phyloP scores from a whole-genome alignment of 75 land plant genomes.

The Isoetes taiwanensis region DNA sequence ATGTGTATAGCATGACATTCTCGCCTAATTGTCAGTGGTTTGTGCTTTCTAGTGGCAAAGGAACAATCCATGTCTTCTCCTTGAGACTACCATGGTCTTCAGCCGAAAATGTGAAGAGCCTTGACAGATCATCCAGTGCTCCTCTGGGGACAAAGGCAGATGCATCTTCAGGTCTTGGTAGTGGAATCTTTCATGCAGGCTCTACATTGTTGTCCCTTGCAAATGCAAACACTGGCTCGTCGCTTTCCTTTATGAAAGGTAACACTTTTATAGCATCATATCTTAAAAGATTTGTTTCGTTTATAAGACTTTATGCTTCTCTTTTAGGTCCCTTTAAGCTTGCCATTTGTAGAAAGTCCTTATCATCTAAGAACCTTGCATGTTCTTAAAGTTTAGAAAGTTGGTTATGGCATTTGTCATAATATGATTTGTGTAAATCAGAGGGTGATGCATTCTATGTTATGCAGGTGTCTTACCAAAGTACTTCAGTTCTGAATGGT shows the following conservation, averaged over 20 bases:
- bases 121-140: background rate
- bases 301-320: background rate
- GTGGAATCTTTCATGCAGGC: slow-evolving; percentile 28
- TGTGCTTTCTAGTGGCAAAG: slow-evolving; percentile 90
- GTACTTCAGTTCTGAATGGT: slow-evolving; percentile 93
- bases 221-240: slow-evolving; percentile 62
- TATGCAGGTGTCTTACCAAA: slow-evolving; percentile 69
- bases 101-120: background rate
- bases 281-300: too few species aligned
- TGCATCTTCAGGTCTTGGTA: slow-evolving; percentile 16
- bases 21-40: slow-evolving; percentile 78
- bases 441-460: background rate
- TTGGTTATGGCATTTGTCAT: background rate
- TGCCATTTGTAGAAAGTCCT: background rate
- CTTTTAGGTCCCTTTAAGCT: slow-evolving; percentile 1
- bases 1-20: slow-evolving; percentile 69
- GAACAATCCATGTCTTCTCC: slow-evolving; percentile 79
- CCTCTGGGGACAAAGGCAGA: slow-evolving; percentile 29
- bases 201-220: slow-evolving; percentile 11
- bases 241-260: slow-evolving; percentile 90
- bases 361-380: background rate
- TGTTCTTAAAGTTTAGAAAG: background rate
- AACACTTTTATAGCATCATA: background rate
- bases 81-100: slow-evolving; percentile 38
- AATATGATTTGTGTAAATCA: background rate